Evolutionary conservation across 257 asterid species (phyloP), one percentile per base, ranked within the genome.

Genomic region (Petunia axillaris): DNA sequence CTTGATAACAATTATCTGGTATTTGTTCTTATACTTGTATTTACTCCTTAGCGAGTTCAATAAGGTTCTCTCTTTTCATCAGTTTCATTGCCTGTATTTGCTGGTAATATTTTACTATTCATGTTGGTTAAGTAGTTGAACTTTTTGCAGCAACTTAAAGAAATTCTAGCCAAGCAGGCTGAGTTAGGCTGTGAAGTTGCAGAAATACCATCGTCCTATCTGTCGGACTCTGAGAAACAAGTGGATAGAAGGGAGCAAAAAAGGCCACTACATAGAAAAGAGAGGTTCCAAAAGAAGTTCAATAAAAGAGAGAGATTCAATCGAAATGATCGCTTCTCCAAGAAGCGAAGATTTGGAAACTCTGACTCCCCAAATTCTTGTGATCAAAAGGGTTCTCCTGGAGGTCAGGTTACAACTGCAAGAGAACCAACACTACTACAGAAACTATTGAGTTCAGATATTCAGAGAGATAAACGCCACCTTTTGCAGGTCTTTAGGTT

Each of bases 171-270:
- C 44, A 93, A 92, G 88, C 99, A 95, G 87, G 98, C 96, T 81
- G 98, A 95, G 84, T 86, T 95, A 81, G 99, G 99, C 1, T 89
- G 91, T 83, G 98, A 91, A 90, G 98, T 92, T 80, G 98, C 99
- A 59, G 99, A 95, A 87, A 87, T 95, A 86, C 99, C 99, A 59
- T 73, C 97, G 36, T 79, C 79, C 71, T 95, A 95, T 87, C 84
- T 95, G 68, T 88, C 91, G 36, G 98, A 92, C 83, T 77, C 93
- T 9, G 97, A 91, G 85, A 87, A 81, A 76, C 90, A 74, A 81
- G 85, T 66, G 39, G 81, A 78, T 83, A 85, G 84, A 43, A 81
- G 80, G 78, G 88, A 76, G 48, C 85, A 38, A 8, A 84, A 63
- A 57, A 88, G 84, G 84, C 67, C 55, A 36, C 81, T 82, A n/a